A percentile compares a stretch with the other conserved stretches of the same genome.
Evolutionary conservation across 108 stramenopile genomes (phyloP).

Genomic region (Cyclostephanos tholiformis): DNA sequence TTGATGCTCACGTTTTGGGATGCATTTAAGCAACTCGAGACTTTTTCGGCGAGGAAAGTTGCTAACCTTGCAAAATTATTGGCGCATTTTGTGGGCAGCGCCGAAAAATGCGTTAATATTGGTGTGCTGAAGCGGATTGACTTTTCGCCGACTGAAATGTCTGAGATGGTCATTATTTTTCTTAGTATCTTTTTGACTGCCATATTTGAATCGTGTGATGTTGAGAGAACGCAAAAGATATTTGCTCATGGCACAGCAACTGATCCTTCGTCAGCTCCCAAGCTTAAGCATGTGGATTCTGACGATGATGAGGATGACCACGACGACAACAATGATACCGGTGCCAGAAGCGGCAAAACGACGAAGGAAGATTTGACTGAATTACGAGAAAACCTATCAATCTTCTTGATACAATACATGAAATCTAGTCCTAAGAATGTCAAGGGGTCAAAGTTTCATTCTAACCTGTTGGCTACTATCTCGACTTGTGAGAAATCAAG

Average conservation of each 20-base stretch:
- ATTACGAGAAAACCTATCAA: constrained; percentile 66
- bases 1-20: constrained; percentile 96
- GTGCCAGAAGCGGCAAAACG: constrained; percentile 13
- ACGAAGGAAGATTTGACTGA: constrained; percentile 54
- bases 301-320: constrained; percentile 28
- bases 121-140: constrained; percentile 83
- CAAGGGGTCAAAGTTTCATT: constrained; percentile 66
- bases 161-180: constrained; percentile 74
- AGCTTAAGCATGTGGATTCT: constrained; percentile 29
- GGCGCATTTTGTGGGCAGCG: constrained; percentile 77
- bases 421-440: constrained; percentile 85
- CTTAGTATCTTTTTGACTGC: constrained; percentile 72
- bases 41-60: constrained; percentile 70
- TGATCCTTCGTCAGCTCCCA: constrained; percentile 9
- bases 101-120: constrained; percentile 60
- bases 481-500: constrained; percentile 23
- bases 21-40: constrained; percentile 88
- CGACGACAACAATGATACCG: constrained; percentile 46
- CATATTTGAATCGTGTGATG: constrained; percentile 69
- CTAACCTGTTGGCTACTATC: constrained; percentile 78
- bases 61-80: constrained; percentile 90
- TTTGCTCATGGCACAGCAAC: constrained; percentile 47
- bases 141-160: constrained; percentile 71
- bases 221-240: constrained; percentile 48
- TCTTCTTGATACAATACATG: constrained; percentile 82